Base-by-base conservation (phyloP, 805 yeast species). In the Lachancea mirantina region DNA sequence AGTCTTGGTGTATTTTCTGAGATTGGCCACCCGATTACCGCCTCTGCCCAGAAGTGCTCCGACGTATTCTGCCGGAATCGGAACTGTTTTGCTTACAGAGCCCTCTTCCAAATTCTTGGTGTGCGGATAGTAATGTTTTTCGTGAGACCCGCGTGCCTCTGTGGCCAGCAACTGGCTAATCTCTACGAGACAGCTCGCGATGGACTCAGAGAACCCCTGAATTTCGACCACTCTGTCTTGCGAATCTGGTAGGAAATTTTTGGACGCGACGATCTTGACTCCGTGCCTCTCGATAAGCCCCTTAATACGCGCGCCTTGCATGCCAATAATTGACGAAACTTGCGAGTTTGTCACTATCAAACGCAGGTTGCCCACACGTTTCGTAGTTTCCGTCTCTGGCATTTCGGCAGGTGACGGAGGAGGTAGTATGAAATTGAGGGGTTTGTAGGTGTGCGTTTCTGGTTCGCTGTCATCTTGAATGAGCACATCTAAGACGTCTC, bases 11-110 rank as follows among this genome's bases (percentile, higher is more conserved):
- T 69, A 69, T 46, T 80, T 75, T 47, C 95, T 72, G 31, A 87
- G 79, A 40, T 87, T 94, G 56, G 82, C 92, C 45, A 87, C 84
- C 60, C 94, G 73, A 18, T 83, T 64, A 23, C 95, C 95, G 43
- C 78, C 76, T 45, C 80, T 79, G 39, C 96, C 96, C 47, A 87
- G 84, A 34, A 87, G 67, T 31, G 94, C 89, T 26, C 96, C 96
- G 27, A 87, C 95, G 62, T 77, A 76, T 39, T 77, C 84, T 44
- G 80, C 78, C 23, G 94, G 84, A 52, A 84, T 80, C 18, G 72
- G 64, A 13, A 76, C 61, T 3, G 67, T 57, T 26, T 70, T 68
- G 16, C 36, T 34, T 11, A 34, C 35, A 8, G 37, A 35, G 25
- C 34, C 34, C 22, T 38, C 41, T 18, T 38, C 36, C 11, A 23